These are phyloP conservation scores for Mycena belliarum DNA, from an alignment of 768 basidiomycete species.

Conservation along the genomic window DNA sequence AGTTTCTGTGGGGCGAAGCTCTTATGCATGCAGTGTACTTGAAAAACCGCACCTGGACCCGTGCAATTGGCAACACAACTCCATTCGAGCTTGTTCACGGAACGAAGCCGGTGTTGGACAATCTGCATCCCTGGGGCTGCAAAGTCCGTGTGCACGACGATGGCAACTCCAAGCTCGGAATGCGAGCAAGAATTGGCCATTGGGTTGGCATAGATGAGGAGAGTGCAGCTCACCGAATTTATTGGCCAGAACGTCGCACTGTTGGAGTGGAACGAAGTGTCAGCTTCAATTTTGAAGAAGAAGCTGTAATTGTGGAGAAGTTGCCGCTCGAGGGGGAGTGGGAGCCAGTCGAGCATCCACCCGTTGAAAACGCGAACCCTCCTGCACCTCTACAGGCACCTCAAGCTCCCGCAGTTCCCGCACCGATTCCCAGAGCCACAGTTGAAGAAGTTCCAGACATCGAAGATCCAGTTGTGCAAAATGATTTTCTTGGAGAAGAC, in stretches of 20 bases:
- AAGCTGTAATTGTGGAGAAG: slow-evolving; percentile 13
- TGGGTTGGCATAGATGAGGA: slow-evolving; percentile 38
- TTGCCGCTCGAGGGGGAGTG: slow-evolving; percentile 29
- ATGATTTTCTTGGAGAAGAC: too few species aligned
- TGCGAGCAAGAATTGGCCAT: slow-evolving; percentile 19
- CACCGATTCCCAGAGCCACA: too few species aligned
- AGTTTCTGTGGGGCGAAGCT: slow-evolving; percentile 29
- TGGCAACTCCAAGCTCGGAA: too few species aligned
- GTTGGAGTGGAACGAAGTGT: slow-evolving; percentile 30
- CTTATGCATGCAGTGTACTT: background rate
- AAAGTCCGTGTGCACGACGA: slow-evolving; percentile 27
- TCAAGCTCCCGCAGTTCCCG: too few species aligned
- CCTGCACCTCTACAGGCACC: too few species aligned
- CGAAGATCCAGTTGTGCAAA: too few species aligned
- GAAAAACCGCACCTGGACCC: background rate
- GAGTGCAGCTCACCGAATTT: slow-evolving; percentile 29
- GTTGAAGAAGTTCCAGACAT: too few species aligned
- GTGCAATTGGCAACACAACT: background rate
- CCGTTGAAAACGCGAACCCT: background rate
- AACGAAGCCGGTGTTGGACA: slow-evolving; percentile 30
- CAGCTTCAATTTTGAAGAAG: slow-evolving; percentile 22
- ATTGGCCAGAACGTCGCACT: slow-evolving; percentile 26
- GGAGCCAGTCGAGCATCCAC: slow-evolving; percentile 13
- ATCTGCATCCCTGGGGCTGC: slow-evolving; percentile 32
- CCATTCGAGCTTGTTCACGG: background rate